Evolutionary conservation across 2,329 filamentous ascomycete genomes (phyloP).

Genomic region (Rhytidhysteron rufulum): DNA sequence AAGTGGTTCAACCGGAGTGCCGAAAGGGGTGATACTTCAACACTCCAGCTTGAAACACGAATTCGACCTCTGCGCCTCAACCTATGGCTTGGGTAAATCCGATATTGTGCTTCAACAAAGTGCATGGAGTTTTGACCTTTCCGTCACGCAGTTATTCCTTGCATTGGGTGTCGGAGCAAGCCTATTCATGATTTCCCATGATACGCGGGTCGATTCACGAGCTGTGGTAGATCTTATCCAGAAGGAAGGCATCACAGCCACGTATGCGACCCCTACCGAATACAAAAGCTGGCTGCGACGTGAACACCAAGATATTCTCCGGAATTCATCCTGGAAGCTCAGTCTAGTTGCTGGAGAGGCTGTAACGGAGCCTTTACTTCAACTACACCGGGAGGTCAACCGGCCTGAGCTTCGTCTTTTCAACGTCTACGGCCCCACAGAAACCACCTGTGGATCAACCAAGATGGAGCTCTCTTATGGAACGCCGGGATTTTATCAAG

Average conservation of each 20-base stretch:
- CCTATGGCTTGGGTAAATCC: neutral
- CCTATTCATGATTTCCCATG: conserved; percentile 29
- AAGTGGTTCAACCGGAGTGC: conserved; percentile 9
- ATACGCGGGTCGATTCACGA: conserved; percentile 26
- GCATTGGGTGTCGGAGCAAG: conserved; percentile 37
- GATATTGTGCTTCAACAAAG: conserved; percentile 44
- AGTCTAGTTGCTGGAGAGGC: conserved; percentile 17
- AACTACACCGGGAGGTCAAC: neutral
- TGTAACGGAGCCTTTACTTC: neutral
- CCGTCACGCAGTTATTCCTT: conserved; percentile 38
- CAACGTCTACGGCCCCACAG: conserved; percentile 5
- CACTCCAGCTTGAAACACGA: conserved; percentile 19
- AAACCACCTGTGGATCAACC: neutral
- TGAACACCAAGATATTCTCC: conserved; percentile 11
- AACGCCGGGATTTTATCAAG: neutral
- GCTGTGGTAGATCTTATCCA: conserved; percentile 33
- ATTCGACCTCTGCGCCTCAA: conserved; percentile 15
- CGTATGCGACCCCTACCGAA: conserved; percentile 39
- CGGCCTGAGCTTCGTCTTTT: neutral
- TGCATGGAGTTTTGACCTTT: conserved; percentile 38
- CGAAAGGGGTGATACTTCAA: conserved; percentile 9
- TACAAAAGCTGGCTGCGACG: conserved; percentile 20
- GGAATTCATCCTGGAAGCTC: conserved; percentile 17
- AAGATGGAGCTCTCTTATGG: neutral
- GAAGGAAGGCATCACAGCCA: conserved; percentile 33